Percentiles rank a stretch among this genome's conserved stretches.
Conservation (phyloP, 805 yeast species). For the Tetrapisispora phaffii region DNA sequence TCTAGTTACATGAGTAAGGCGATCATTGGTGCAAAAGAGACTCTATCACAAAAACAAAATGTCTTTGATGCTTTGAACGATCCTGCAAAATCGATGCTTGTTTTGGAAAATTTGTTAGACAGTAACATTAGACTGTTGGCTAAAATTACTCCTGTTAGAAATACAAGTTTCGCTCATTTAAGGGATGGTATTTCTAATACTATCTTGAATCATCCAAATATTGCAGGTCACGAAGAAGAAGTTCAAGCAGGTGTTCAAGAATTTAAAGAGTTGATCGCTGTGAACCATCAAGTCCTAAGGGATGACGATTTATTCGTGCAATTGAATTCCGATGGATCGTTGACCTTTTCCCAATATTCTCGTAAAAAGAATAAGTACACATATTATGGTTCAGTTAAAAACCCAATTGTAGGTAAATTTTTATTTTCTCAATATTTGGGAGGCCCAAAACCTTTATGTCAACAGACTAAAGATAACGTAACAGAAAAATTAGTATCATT, state of each 20-base stretch:
- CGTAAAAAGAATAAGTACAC: constrained; percentile 29
- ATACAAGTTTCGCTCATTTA: constrained; percentile 83
- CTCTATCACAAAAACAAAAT: constrained; percentile 33
- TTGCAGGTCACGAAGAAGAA: constrained; percentile 40
- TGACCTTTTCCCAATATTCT: constrained; percentile 38
- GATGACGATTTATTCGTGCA: constrained; percentile 59
- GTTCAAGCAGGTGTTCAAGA: constrained; percentile 59
- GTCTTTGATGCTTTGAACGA: constrained; percentile 40
- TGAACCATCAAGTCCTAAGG: constrained; percentile 65
- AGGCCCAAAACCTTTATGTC: constrained; percentile 35
- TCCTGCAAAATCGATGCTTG: constrained; percentile 39
- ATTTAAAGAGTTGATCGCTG: constrained; percentile 49
- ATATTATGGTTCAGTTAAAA: constrained; percentile 49
- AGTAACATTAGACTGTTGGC: constrained; percentile 55
- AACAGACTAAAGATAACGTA: constrained; percentile 20
- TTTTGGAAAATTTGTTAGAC: constrained; percentile 49
- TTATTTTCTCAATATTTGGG: constrained; percentile 68
- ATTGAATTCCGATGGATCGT: constrained; percentile 37
- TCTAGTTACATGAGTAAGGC: constrained; percentile 33
- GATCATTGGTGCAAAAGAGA: constrained; percentile 29
- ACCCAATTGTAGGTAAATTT: constrained; percentile 55
- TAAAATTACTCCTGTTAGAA: constrained; percentile 76
- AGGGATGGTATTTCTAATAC: constrained; percentile 84
- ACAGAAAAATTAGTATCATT: constrained; percentile 14
- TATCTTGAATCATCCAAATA: constrained; percentile 54